These are phyloP conservation scores for Phoma sp. DNA, from an alignment of 2,329 filamentous ascomycete genomes.

Conservation along the genomic window DNA sequence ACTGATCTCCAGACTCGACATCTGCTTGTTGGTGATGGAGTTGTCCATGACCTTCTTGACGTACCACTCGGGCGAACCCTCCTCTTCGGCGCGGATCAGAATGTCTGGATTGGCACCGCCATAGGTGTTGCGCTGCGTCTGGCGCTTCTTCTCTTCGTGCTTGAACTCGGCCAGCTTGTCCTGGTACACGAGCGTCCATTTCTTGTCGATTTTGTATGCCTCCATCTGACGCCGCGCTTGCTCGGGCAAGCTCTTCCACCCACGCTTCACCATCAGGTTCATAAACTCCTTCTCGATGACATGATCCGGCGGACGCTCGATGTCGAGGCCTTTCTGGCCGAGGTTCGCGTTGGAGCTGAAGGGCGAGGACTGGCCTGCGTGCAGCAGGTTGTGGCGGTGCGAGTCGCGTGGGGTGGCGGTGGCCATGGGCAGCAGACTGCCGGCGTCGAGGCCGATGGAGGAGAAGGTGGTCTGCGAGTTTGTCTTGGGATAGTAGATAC, in stretches of 20 bases:
- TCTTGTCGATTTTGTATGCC: constrained; percentile 91
- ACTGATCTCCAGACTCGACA: constrained; percentile 93
- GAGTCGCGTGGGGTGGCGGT: constrained; percentile 50
- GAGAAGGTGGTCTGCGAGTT: constrained; percentile 59
- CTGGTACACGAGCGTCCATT: constrained; percentile 96
- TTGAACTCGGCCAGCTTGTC: constrained; percentile 93
- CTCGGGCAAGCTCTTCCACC: constrained; percentile 96
- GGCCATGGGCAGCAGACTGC: constrained; percentile 48
- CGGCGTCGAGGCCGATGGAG: constrained; percentile 52
- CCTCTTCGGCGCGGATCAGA: constrained; percentile 83
- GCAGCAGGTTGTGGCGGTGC: constrained; percentile 48
- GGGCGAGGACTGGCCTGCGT: constrained; percentile 51
- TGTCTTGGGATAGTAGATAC: constrained; percentile 57
- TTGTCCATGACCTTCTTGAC: constrained; percentile 97
- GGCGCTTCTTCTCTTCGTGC: constrained; percentile 87
- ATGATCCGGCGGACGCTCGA: constrained; percentile 76
- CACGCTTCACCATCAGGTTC: constrained; percentile 94
- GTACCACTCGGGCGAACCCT: constrained; percentile 97
- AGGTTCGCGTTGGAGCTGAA: constrained; percentile 59
- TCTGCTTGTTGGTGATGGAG: constrained; percentile 85
- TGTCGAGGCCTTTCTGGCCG: constrained; percentile 62
- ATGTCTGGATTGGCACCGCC: constrained; percentile 66
- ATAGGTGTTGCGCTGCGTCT: constrained; percentile 71
- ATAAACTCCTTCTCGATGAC: constrained; percentile 91
- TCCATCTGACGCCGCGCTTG: constrained; percentile 95